Evolutionary conservation across 129 eudicot genomes (phyloP).

Genomic region (Chrysanthemum seticuspe): DNA sequence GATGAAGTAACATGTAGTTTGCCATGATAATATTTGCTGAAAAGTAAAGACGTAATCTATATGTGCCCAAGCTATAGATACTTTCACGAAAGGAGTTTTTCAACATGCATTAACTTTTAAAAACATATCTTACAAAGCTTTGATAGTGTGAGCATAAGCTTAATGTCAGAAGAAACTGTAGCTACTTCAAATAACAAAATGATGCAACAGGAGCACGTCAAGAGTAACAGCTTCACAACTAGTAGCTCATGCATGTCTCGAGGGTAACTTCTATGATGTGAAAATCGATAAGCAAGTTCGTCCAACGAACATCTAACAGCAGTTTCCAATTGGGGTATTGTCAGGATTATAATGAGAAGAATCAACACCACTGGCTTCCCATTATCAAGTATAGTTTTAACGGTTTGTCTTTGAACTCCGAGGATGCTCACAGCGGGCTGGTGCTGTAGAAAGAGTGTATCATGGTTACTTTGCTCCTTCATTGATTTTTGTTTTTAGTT

Average conservation of each 20-base stretch:
- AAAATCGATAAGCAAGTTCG: conserved; percentile 8
- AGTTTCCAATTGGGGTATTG: conserved; percentile 13
- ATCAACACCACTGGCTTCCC: conserved; percentile 10
- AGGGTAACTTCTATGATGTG: conserved; percentile 23
- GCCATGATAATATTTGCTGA: no score
- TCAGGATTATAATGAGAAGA: conserved; percentile 17
- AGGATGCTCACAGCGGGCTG: conserved; percentile 13
- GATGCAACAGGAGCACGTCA: conserved; percentile 17
- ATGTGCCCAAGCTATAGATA: not conserved
- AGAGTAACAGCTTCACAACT: conserved; percentile 8
- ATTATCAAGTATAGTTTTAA: conserved; percentile 21
- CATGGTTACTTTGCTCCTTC: conserved; percentile 16
- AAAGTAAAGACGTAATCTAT: not conserved
- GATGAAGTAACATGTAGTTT: no score
- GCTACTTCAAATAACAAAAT: not conserved
- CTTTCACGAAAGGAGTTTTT: not conserved
- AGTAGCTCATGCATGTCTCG: conserved; percentile 19
- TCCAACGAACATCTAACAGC: conserved; percentile 11
- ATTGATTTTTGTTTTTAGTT: not conserved
- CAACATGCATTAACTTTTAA: conserved; percentile 5
- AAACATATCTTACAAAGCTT: conserved; percentile 21
- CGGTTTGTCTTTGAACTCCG: conserved; percentile 18
- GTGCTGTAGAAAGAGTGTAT: not conserved
- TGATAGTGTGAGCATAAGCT: conserved; percentile 9
- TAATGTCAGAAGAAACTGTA: conserved; percentile 11